Evolutionary conservation across 805 yeast genomes (phyloP).

Genomic region (Schizosaccharomyces cryophilus): DNA sequence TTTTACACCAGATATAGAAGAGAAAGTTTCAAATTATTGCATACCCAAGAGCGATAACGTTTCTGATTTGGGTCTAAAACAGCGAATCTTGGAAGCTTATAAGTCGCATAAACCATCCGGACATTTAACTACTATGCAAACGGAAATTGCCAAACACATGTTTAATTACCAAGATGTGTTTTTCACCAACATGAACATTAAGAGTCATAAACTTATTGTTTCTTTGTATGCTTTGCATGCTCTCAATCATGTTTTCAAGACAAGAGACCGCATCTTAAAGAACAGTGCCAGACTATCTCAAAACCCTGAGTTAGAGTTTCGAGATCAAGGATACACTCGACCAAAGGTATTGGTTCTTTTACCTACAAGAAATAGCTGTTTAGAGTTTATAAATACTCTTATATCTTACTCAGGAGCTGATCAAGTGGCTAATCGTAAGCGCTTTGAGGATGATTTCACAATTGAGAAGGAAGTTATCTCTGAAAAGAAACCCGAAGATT

Average conservation of each 20-base stretch:
- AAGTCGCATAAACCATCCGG: neutral
- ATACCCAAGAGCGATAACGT: neutral
- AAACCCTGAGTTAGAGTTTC: slow-evolving; percentile 26
- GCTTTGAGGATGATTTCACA: slow-evolving; percentile 48
- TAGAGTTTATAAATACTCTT: slow-evolving; percentile 37
- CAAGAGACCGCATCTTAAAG: slow-evolving; percentile 62
- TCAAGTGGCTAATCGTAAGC: slow-evolving; percentile 57
- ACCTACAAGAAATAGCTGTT: slow-evolving; percentile 66
- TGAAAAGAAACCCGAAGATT: slow-evolving; percentile 54
- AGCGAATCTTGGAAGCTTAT: neutral
- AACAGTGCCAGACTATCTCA: slow-evolving; percentile 35
- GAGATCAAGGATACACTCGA: slow-evolving; percentile 90
- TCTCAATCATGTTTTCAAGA: slow-evolving; percentile 61
- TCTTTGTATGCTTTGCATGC: slow-evolving; percentile 45
- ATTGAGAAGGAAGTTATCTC: slow-evolving; percentile 25
- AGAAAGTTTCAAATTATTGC: neutral
- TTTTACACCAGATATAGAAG: neutral
- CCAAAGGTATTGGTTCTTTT: slow-evolving; percentile 64
- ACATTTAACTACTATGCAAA: neutral
- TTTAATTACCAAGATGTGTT: neutral
- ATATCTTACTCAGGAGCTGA: slow-evolving; percentile 39
- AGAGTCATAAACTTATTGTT: neutral
- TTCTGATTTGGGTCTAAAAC: neutral
- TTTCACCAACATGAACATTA: neutral
- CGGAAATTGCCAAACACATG: neutral